Conservation (phyloP, 2,329 filamentous ascomycete genomes). For the Chalara sp. region DNA sequence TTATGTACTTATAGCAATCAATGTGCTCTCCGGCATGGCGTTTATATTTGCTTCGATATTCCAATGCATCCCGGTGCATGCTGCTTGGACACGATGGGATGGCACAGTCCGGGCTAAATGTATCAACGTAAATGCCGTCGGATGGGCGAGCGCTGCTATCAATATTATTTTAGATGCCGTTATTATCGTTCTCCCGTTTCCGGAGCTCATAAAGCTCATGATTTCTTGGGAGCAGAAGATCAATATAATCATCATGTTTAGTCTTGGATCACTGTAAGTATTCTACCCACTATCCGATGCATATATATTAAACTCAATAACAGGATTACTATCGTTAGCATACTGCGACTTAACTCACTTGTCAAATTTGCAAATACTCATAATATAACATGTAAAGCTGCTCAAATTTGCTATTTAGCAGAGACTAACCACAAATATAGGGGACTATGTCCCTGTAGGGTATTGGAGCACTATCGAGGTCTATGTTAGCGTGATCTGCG, state of each 20-base stretch:
- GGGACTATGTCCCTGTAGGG: too few relatives aligned
- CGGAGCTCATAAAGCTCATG: conserved; percentile 35
- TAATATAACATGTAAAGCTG: too few relatives aligned
- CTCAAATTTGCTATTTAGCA: too few relatives aligned
- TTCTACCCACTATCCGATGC: too few relatives aligned
- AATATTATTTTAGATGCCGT: conserved; percentile 45
- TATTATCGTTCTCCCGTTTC: conserved; percentile 44
- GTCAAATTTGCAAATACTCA: too few relatives aligned
- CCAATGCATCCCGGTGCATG: conserved; percentile 44
- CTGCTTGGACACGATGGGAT: conserved; percentile 48
- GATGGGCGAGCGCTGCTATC: conserved; percentile 43
- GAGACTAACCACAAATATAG: too few relatives aligned
- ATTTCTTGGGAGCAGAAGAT: conserved; percentile 41
- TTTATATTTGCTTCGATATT: conserved; percentile 13
- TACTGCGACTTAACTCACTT: too few relatives aligned
- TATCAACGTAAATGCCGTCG: conserved; percentile 40
- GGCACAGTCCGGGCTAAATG: conserved; percentile 39
- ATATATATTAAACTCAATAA: too few relatives aligned
- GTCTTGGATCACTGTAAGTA: conserved; percentile 39
- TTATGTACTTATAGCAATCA: too few relatives aligned
- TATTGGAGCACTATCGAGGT: conserved; percentile 20
- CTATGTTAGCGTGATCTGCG: conserved; percentile 15
- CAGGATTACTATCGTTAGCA: too few relatives aligned
- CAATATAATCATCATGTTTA: conserved; percentile 42
- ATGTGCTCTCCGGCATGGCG: conserved; percentile 4